Evolutionary conservation across 371 early-diverging fungal genomes (phyloP), one percentile per base, ranked within the genome.

Genomic region (Haplosporangium sp.): DNA sequence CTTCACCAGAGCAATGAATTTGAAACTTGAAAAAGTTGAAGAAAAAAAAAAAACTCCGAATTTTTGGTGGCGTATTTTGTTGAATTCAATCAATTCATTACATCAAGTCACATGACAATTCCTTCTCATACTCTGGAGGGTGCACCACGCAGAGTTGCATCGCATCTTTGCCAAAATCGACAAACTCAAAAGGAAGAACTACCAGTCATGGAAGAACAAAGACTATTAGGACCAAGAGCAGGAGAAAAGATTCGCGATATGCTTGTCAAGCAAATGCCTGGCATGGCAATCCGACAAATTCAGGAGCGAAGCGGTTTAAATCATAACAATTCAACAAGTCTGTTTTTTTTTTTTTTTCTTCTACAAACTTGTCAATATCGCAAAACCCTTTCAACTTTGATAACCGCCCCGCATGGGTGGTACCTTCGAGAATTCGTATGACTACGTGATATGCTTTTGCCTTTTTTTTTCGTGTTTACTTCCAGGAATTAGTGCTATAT

Each of bases 401-500:
- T 35, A 10, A 44, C 56, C 13, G 63, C 68, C 77, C 65, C 77
- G 77, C 77, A 57, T 77, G 72, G 72, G 68, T 61, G 52, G 1
- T 9, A 13, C 20, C 37, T 19, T 34, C 19, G 72, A 65, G 65
- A 62, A 63, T 83, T 65, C 75, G 85, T 61, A 77, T 72, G 77
- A 77, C 77, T 40, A 27, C 50, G 38, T 67, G 63, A 47, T 50
- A 19, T 50, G 56, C 48, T 35, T 56, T 50, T 53, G 40, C 67
- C 50, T 19, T 53, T n/a, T n/a, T 4, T 65, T 65, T 56, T 4
- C 9, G 20, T 50, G 42, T 35, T 68, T 69, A 77, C 78, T 92
- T n/a, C 88, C 87, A 9, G 87, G 84, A 20, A 85, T 90, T 20
- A 84, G 86, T 9, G 83, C 88, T 40, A 86, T 89, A 63, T 91